Evolutionary conservation across 2,329 filamentous ascomycete genomes (phyloP).

Genomic region (Cladosporium sp.): DNA sequence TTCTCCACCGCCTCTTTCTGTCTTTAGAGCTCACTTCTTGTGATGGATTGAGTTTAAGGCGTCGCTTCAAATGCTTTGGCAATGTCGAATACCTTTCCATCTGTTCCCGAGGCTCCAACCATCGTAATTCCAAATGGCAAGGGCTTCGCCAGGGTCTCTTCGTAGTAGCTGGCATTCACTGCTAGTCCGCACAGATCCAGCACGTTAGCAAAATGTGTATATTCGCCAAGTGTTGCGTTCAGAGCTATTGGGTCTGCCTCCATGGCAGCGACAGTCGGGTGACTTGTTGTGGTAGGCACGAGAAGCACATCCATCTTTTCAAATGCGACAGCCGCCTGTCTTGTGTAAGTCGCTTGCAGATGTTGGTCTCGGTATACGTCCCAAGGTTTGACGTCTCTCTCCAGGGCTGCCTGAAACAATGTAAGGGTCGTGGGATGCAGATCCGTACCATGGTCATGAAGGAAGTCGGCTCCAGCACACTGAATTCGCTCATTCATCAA

Average conservation of each 20-base stretch:
- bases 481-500: constrained; percentile 60
- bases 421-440: constrained; percentile 54
- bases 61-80: constrained; percentile 38
- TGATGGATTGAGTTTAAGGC: background rate
- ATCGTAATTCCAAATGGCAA: constrained; percentile 48
- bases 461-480: constrained; percentile 44
- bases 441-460: constrained; percentile 40
- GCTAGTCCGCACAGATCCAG: constrained; percentile 59
- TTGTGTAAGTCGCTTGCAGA: constrained; percentile 48
- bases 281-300: constrained; percentile 54
- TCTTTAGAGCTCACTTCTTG: background rate
- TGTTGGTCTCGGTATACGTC: constrained; percentile 54
- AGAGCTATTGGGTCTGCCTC: constrained; percentile 54
- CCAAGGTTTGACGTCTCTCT: constrained; percentile 45
- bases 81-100: constrained; percentile 45
- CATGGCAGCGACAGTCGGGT: constrained; percentile 57
- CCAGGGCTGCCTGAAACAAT: constrained; percentile 47
- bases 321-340: constrained; percentile 47
- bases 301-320: constrained; percentile 51
- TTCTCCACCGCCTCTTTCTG: background rate
- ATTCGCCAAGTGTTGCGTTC: constrained; percentile 58
- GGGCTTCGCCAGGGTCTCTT: constrained; percentile 28
- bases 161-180: constrained; percentile 53
- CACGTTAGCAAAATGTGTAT: constrained; percentile 64
- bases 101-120: constrained; percentile 41